A percentile compares a stretch with the other conserved stretches of the same genome.
phyloP scores from a whole-genome alignment of 768 basidiomycete genomes.

The Leccinum pellstonianum region DNA sequence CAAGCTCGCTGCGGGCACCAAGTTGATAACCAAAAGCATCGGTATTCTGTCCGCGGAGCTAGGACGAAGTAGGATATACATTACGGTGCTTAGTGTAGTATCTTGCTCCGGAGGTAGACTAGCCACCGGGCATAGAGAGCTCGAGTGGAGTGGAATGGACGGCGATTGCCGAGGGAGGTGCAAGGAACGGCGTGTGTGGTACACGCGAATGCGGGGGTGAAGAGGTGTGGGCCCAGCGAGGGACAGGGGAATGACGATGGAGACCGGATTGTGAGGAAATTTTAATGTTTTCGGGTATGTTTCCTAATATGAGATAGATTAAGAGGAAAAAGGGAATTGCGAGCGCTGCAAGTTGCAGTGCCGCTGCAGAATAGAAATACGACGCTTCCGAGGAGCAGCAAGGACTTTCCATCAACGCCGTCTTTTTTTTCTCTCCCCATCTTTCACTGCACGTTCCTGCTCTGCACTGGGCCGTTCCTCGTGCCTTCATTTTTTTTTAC shows the following conservation, averaged over 20 bases:
- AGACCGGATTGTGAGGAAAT: slow-evolving; percentile 6
- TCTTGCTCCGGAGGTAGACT: not conserved
- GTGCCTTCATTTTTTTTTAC: slow-evolving; percentile 46
- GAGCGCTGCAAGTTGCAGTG: slow-evolving; percentile 19
- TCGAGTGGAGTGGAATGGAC: slow-evolving; percentile 5
- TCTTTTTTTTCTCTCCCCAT: slow-evolving; percentile 29
- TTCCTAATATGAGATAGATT: slow-evolving; percentile 13
- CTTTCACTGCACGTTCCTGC: slow-evolving; percentile 25
- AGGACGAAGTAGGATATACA: slow-evolving; percentile 1
- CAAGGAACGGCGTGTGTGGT: not conserved
- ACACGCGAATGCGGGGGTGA: not conserved
- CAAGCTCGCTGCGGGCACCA: not conserved
- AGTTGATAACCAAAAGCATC: slow-evolving; percentile 3
- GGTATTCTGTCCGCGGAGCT: slow-evolving; percentile 15
- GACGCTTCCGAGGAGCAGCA: slow-evolving; percentile 30
- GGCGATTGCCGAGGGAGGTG: slow-evolving; percentile 18
- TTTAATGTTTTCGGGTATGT: not conserved
- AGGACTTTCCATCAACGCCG: slow-evolving; percentile 35
- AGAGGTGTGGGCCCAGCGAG: not conserved
- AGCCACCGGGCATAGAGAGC: not conserved
- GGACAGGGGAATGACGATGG: not conserved
- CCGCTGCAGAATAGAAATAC: slow-evolving; percentile 34
- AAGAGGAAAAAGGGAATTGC: slow-evolving; percentile 15
- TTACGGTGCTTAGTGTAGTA: not conserved
- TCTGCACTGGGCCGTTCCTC: slow-evolving; percentile 25